Evolutionary conservation across 306 rosid genomes (phyloP).

Genomic region (Vachellia collinsii): DNA sequence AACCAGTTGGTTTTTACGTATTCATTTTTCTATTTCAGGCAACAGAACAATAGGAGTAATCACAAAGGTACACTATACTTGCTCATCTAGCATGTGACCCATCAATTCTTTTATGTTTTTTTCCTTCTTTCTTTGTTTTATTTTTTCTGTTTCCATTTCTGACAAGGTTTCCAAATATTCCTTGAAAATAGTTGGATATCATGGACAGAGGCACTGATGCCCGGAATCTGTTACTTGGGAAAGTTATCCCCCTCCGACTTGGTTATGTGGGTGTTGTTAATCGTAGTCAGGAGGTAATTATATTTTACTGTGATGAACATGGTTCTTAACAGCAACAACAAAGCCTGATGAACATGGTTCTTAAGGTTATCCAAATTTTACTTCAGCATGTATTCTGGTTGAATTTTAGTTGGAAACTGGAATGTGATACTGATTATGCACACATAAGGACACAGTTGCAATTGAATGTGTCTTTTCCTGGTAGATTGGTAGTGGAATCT

Average conservation of each 20-base stretch:
- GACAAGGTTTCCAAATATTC: constrained; percentile 36
- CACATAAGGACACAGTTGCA: background rate
- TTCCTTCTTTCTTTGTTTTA: background rate
- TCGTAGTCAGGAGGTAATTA: constrained; percentile 96
- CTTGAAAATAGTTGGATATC: constrained; percentile 74
- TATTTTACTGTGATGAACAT: constrained; percentile 15
- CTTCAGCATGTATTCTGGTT: constrained; percentile 15
- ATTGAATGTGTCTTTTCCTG: background rate
- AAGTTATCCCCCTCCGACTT: constrained; percentile 94
- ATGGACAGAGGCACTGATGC: constrained; percentile 99
- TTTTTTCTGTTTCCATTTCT: constrained; percentile 28
- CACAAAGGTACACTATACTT: constrained; percentile 73
- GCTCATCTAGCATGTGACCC: constrained; percentile 8
- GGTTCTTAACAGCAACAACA: background rate
- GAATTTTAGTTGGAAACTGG: constrained; percentile 12
- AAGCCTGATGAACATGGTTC: background rate
- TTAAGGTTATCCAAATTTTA: constrained; percentile 25
- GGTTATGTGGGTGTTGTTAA: constrained; percentile 97
- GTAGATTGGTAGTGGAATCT: background rate
- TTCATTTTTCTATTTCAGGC: constrained; percentile 61
- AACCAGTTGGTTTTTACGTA: constrained; percentile 5
- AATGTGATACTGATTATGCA: constrained; percentile 6
- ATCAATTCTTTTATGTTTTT: background rate
- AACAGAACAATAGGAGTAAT: constrained; percentile 92
- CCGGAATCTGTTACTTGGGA: constrained; percentile 89